A percentile compares a stretch with the other conserved stretches of the same genome.
These are phyloP conservation scores for Vickermania spadyakhi DNA, from an alignment of 208 protist genomes.

Conservation along the genomic window DNA sequence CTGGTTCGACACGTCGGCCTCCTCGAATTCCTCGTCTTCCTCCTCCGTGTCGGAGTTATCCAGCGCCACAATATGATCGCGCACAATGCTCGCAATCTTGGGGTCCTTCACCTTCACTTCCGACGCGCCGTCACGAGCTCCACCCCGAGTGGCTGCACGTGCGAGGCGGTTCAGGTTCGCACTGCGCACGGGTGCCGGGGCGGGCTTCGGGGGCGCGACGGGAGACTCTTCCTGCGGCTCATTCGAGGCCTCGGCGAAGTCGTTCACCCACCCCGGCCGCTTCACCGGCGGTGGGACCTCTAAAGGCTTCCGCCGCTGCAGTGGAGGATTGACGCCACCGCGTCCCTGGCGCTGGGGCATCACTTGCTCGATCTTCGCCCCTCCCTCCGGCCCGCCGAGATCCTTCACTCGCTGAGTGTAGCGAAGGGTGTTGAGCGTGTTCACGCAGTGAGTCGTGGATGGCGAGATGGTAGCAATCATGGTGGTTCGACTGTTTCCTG, in stretches of 20 bases:
- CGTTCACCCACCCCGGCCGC: slow-evolving; percentile 69
- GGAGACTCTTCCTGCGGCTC: slow-evolving; percentile 11
- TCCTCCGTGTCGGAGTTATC: slow-evolving; percentile 40
- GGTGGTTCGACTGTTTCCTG: slow-evolving; percentile 93
- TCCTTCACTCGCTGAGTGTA: slow-evolving; percentile 97
- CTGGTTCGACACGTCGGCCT: slow-evolving; percentile 11
- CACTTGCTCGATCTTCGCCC: slow-evolving; percentile 38
- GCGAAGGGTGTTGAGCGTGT: slow-evolving; percentile 98
- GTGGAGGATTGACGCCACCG: slow-evolving; percentile 7
- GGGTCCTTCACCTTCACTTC: slow-evolving; percentile 57
- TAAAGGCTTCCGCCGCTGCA: slow-evolving; percentile 23
- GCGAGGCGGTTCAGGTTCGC: slow-evolving; percentile 5
- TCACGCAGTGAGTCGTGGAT: slow-evolving; percentile 80
- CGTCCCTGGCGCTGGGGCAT: slow-evolving; percentile 9
- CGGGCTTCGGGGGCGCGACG: slow-evolving; percentile 1
- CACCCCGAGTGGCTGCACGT: slow-evolving; percentile 9
- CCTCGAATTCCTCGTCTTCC: slow-evolving; percentile 47
- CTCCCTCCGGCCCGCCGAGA: slow-evolving; percentile 43
- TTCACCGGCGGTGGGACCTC: slow-evolving; percentile 13
- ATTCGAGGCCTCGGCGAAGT: slow-evolving; percentile 30
- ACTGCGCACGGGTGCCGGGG: slow-evolving; percentile 3
- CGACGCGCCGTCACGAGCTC: neutral
- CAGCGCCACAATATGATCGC: slow-evolving; percentile 74
- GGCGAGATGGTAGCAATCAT: slow-evolving; percentile 97
- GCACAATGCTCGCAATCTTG: slow-evolving; percentile 84